Conservation (phyloP, 495 filamentous ascomycete species). For the Opeltia flavorubescens region DNA sequence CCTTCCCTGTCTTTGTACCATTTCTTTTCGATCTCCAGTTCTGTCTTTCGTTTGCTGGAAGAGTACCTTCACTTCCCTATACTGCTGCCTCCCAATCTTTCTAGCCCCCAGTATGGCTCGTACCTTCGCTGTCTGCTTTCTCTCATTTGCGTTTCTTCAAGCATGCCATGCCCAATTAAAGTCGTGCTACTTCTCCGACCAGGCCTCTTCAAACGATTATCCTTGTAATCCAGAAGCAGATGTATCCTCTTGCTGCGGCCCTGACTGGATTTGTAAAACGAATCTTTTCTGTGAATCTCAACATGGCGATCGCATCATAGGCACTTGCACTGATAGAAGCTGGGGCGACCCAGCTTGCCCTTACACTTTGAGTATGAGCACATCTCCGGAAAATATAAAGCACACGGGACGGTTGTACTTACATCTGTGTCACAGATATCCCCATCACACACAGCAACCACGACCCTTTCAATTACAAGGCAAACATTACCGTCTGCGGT, state of each 20-base stretch:
- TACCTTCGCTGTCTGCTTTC: neutral
- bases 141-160: neutral
- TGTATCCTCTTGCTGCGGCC: neutral
- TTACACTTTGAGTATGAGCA: neutral
- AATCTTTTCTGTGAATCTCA: neutral
- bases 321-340: neutral
- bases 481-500: neutral
- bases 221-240: conserved; percentile 3
- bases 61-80: neutral
- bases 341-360: neutral
- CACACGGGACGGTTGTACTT: neutral
- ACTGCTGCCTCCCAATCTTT: neutral
- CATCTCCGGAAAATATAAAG: neutral
- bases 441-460: neutral
- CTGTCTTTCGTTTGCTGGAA: neutral
- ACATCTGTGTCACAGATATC: no score
- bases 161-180: neutral
- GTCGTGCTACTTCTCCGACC: neutral
- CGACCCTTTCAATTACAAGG: neutral
- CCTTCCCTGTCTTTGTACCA: neutral
- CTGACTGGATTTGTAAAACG: neutral
- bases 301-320: neutral
- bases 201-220: neutral
- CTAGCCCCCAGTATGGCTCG: neutral
- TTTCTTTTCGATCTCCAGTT: neutral